Percentiles rank a stretch among this genome's conserved stretches.
Evolutionary conservation across 108 stramenopile species (phyloP).

Genomic region (Cyclotella kingstonii): DNA sequence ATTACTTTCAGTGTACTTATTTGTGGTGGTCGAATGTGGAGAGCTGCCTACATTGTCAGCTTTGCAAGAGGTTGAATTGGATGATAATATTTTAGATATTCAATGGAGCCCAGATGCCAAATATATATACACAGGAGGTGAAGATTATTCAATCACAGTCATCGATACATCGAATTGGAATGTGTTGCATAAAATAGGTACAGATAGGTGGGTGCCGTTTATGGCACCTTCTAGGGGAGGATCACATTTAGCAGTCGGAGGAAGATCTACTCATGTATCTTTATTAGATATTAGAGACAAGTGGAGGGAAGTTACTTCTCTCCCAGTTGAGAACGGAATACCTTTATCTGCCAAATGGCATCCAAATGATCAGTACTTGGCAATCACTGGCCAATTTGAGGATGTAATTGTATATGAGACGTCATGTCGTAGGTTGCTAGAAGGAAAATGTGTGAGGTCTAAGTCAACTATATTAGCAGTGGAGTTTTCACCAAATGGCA

Average conservation of each 20-base stretch:
- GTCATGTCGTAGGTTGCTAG: constrained; percentile 49
- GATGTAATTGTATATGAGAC: constrained; percentile 66
- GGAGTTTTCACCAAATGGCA: constrained; percentile 63
- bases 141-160: constrained; percentile 67
- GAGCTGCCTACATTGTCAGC: constrained; percentile 29
- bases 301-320: constrained; percentile 60
- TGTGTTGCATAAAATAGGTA: constrained; percentile 46
- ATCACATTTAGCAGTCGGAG: constrained; percentile 64
- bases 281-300: constrained; percentile 50
- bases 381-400: constrained; percentile 63
- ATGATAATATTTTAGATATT: constrained; percentile 58
- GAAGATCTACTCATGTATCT: constrained; percentile 58
- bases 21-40: constrained; percentile 19
- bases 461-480: constrained; percentile 55
- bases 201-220: constrained; percentile 71
- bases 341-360: constrained; percentile 71
- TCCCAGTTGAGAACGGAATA: constrained; percentile 54
- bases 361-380: constrained; percentile 65
- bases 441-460: constrained; percentile 54
- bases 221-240: constrained; percentile 55
- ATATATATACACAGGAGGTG: constrained; percentile 64
- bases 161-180: constrained; percentile 55
- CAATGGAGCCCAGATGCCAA: constrained; percentile 68
- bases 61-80: constrained; percentile 51
- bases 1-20: constrained; percentile 50